phyloP scores from a whole-genome alignment of 2,329 filamentous ascomycete species.

The Fusarium sp. region DNA sequence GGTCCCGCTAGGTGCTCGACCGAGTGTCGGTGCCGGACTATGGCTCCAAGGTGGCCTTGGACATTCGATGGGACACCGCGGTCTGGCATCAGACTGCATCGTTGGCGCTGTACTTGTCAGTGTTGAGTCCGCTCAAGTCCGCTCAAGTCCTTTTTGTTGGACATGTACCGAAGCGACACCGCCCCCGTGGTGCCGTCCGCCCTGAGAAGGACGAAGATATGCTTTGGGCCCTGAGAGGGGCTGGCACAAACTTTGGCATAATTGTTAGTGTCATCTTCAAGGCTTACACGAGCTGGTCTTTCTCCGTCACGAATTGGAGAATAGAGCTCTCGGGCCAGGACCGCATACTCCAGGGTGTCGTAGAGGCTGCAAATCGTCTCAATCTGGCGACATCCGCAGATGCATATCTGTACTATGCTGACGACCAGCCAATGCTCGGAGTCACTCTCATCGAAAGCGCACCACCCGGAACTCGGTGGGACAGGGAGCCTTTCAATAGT shows the following conservation, averaged over 20 bases:
- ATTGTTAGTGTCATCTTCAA: constrained; percentile 65
- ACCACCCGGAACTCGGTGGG: constrained; percentile 29
- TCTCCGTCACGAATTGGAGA: constrained; percentile 55
- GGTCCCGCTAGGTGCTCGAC: constrained; percentile 69
- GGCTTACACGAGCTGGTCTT: constrained; percentile 56
- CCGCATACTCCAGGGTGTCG: background rate
- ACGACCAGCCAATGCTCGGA: constrained; percentile 59
- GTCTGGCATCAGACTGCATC: constrained; percentile 69
- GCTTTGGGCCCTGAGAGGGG: constrained; percentile 68
- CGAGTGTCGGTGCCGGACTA: constrained; percentile 70
- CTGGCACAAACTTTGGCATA: constrained; percentile 69
- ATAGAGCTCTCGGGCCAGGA: constrained; percentile 47
- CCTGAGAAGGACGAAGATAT: constrained; percentile 62
- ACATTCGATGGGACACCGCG: constrained; percentile 64
- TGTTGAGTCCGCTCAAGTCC: constrained; percentile 57
- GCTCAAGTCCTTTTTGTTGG: constrained; percentile 63
- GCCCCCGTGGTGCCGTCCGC: constrained; percentile 54
- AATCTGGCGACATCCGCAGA: constrained; percentile 61
- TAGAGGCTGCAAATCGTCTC: constrained; percentile 44
- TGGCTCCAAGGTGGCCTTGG: constrained; percentile 75
- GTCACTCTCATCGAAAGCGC: constrained; percentile 60
- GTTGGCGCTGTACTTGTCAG: constrained; percentile 70
- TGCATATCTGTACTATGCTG: constrained; percentile 65
- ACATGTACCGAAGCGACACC: constrained; percentile 58
- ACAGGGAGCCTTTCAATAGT: background rate